A percentile compares a stretch with the other conserved stretches of the same genome.
These are phyloP conservation scores for Limonium bicolor DNA, from an alignment of 148 eudicot genomes.

Conservation along the genomic window DNA sequence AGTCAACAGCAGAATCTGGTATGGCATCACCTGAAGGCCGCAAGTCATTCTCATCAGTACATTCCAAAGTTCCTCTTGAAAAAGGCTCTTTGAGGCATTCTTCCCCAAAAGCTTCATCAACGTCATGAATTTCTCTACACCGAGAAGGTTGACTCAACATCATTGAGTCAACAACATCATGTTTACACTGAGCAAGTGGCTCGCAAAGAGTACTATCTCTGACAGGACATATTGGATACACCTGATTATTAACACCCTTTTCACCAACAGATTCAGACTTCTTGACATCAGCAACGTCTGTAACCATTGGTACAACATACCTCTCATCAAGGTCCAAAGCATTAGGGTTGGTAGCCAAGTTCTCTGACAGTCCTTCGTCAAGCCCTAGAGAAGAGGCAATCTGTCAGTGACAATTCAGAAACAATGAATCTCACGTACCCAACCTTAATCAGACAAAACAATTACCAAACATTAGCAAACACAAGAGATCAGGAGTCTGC, in stretches of 20 bases:
- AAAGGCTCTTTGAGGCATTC: slow-evolving; percentile 3
- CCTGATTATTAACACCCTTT: slow-evolving; percentile 1
- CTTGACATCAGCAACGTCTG: not conserved
- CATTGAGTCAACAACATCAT: not conserved
- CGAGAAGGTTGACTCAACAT: slow-evolving; percentile 4
- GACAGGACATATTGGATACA: slow-evolving; percentile 2
- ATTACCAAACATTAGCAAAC: too few species aligned
- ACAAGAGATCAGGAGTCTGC: too few species aligned
- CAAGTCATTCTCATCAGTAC: slow-evolving; percentile 25
- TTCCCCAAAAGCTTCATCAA: slow-evolving; percentile 1
- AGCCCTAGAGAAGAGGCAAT: not conserved
- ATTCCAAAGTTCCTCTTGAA: slow-evolving; percentile 18
- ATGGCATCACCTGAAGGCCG: slow-evolving; percentile 6
- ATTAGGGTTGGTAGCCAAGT: not conserved
- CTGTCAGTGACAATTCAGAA: not conserved
- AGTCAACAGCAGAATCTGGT: not conserved
- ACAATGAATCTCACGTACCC: too few species aligned
- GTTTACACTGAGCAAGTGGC: slow-evolving; percentile 1
- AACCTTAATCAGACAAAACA: too few species aligned
- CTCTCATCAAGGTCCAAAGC: not conserved
- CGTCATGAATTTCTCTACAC: not conserved
- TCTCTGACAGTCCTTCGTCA: slow-evolving; percentile 1
- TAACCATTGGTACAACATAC: not conserved
- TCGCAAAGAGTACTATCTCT: slow-evolving; percentile 3
- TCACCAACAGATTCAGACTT: slow-evolving; percentile 1